These are phyloP conservation scores for Ascomycota sp. DNA, from an alignment of 2,329 filamentous ascomycete genomes.

Conservation along the genomic window DNA sequence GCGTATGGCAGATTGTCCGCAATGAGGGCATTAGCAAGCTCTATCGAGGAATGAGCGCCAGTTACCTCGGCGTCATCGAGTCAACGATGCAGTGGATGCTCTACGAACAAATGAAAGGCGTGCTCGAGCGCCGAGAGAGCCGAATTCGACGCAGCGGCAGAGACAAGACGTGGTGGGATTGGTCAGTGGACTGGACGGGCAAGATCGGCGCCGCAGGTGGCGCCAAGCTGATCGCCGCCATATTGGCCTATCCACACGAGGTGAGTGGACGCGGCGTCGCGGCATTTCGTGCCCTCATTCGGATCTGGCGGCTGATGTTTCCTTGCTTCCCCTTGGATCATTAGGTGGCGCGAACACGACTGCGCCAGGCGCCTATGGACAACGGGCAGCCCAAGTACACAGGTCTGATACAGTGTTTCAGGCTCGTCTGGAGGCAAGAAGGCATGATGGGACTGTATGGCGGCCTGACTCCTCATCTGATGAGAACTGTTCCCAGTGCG, in stretches of 20 bases:
- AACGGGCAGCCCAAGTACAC: conserved; percentile 66
- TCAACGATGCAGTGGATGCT: conserved; percentile 84
- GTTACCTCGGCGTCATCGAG: conserved; percentile 79
- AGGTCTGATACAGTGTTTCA: conserved; percentile 74
- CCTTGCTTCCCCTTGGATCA: too few relatives aligned
- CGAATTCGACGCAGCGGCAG: conserved; percentile 35
- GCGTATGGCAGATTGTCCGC: conserved; percentile 59
- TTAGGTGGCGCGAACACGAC: conserved; percentile 59
- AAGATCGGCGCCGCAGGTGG: conserved; percentile 61
- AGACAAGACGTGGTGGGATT: conserved; percentile 50
- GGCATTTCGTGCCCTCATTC: not conserved
- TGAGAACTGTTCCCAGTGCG: conserved; percentile 77
- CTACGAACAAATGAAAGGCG: conserved; percentile 78
- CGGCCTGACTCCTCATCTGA: conserved; percentile 75
- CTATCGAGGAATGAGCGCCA: conserved; percentile 80
- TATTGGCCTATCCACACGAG: conserved; percentile 84
- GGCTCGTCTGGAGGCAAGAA: conserved; percentile 71
- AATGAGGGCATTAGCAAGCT: conserved; percentile 65
- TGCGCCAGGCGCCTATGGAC: conserved; percentile 64
- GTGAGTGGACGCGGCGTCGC: conserved; percentile 20
- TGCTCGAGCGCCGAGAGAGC: conserved; percentile 44
- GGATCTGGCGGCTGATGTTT: too few relatives aligned
- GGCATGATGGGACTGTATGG: conserved; percentile 74
- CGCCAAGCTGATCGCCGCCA: conserved; percentile 68
- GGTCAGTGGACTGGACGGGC: conserved; percentile 56